Base-by-base conservation (phyloP, 192 early-diverging fungal genomes). In the Backusella circina region DNA sequence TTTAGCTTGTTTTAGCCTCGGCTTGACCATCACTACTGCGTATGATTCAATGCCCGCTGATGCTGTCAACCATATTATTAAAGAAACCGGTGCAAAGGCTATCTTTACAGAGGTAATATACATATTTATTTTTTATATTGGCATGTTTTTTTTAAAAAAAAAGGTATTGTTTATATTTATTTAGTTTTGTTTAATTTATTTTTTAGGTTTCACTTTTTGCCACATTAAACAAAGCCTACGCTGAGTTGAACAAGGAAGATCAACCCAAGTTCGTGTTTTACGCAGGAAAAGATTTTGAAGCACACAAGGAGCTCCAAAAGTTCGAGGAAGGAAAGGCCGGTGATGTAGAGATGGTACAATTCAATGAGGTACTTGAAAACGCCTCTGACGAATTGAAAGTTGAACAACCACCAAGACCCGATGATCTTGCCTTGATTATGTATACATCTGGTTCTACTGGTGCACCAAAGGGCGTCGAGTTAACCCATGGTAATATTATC, bases 41-140 rank as follows among this genome's bases (percentile, higher is more conserved):
- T 91, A 90, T 75, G 90, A 90, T 47, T 93, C 91, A 35, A 89
- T 96, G 74, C 93, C 93, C 41, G 87, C 89, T 44, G 89, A 91
- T 21, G 93, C 91, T 23, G 86, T 96, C 47, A 61, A 77, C 36
- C 91, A 88, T 72, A 90, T 92, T 13, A 79, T 95, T 67, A 85
- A 90, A 21, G 75, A 83, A 61, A 75, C 79, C 2, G 35, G 37
- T 10, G 33, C 79, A 15, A 77, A 71, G 74, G 84, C 81, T 23
- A 80, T 88, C 21, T 88, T 88, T 72, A 84, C 84, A 23, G 84
- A 85, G 66, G 83, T 84, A 26, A 77, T 18, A 57, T 28, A 32
- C 5, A 18, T 18, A 5, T 5, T 41, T 41, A 13, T 41, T 41
- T 41, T 13, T 41, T 41, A 35, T 35, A 35, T 5, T 35, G 33